Evolutionary conservation across 306 rosid species (phyloP).

Genomic region (Urtica urens): DNA sequence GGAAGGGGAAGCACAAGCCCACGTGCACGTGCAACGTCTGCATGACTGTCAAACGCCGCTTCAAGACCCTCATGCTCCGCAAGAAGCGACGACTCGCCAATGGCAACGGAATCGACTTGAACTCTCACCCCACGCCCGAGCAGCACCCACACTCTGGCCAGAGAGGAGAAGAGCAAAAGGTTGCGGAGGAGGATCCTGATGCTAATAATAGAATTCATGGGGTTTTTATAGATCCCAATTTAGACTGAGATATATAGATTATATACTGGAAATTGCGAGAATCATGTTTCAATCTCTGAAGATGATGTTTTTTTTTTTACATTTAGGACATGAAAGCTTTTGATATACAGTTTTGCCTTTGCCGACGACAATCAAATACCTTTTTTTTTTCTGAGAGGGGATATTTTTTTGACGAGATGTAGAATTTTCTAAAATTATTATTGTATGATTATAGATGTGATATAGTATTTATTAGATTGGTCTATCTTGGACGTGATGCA

Average conservation of each 20-base stretch:
- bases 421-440: no score
- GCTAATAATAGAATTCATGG: conserved; percentile 34
- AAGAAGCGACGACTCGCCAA: conserved; percentile 79
- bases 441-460: no score
- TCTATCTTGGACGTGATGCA: no score
- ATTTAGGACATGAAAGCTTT: neutral
- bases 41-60: conserved; percentile 85
- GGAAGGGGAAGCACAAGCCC: conserved; percentile 82
- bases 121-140: conserved; percentile 56
- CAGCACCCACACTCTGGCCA: conserved; percentile 36
- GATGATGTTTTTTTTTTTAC: conserved; percentile 14
- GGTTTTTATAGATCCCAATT: conserved; percentile 22
- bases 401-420: no score
- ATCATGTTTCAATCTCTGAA: no score
- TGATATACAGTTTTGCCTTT: neutral
- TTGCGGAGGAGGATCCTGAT: no score
- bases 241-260: conserved; percentile 24
- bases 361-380: neutral
- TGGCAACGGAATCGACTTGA: conserved; percentile 67
- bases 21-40: conserved; percentile 90
- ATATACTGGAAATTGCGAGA: conserved; percentile 4
- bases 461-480: no score
- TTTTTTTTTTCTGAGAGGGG: neutral
- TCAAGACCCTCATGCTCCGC: conserved; percentile 78
- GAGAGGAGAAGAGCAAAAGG: no score